phyloP scores from a whole-genome alignment of 768 basidiomycete genomes.

The Trametes elegans region DNA sequence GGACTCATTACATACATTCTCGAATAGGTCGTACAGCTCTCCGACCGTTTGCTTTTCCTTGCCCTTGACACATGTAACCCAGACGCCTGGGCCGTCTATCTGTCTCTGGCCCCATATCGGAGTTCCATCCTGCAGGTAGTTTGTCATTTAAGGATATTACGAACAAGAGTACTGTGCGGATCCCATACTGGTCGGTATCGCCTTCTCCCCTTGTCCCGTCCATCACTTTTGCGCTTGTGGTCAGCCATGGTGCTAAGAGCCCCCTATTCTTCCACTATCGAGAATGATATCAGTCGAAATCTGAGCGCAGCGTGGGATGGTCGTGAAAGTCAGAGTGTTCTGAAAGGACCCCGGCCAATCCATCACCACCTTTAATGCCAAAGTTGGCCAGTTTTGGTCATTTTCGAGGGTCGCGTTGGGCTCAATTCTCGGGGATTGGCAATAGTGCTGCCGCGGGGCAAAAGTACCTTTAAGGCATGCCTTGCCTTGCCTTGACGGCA shows the following conservation, averaged over 20 bases:
- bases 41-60: constrained; percentile 77
- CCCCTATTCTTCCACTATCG: not conserved
- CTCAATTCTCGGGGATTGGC: too few species aligned
- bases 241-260: constrained; percentile 9
- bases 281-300: not conserved
- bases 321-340: too few species aligned
- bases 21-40: constrained; percentile 78
- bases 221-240: constrained; percentile 26
- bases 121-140: constrained; percentile 59
- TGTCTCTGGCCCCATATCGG: constrained; percentile 61
- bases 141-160: not conserved
- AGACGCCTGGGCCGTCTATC: constrained; percentile 81
- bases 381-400: too few species aligned
- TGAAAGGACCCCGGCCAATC: too few species aligned
- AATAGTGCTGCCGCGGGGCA: too few species aligned
- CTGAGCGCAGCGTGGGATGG: too few species aligned
- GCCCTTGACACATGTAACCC: constrained; percentile 84
- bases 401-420: too few species aligned
- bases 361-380: too few species aligned
- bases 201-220: constrained; percentile 24
- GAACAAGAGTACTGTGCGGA: too few species aligned
- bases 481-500: too few species aligned
- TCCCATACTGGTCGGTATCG: constrained; percentile 25
- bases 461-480: too few species aligned
- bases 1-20: constrained; percentile 50